phyloP scores from a whole-genome alignment of 2,329 filamentous ascomycete genomes.

The Calcarisporium arbuscula region DNA sequence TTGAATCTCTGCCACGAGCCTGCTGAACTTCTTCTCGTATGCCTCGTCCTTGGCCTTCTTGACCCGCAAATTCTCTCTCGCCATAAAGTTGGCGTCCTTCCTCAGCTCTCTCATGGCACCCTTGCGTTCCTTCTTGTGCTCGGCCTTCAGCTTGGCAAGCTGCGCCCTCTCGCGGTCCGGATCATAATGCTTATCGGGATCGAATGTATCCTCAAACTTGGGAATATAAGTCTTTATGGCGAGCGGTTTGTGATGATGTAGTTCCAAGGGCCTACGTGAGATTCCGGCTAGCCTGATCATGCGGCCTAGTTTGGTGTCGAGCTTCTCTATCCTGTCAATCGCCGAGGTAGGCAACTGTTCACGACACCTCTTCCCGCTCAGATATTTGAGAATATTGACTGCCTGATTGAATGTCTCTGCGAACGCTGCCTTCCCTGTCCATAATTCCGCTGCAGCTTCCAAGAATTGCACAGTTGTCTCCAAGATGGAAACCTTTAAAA shows the following conservation, averaged over 20 bases:
- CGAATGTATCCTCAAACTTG: constrained; percentile 94
- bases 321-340: constrained; percentile 32
- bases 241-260: constrained; percentile 83
- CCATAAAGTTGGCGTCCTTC: constrained; percentile 93
- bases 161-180: constrained; percentile 86
- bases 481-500: constrained; percentile 52
- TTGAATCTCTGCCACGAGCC: constrained; percentile 90
- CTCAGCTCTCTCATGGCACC: constrained; percentile 88
- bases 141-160: constrained; percentile 73
- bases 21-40: constrained; percentile 95
- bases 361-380: constrained; percentile 48
- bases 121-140: constrained; percentile 94
- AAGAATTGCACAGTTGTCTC: constrained; percentile 60
- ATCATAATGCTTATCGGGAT: constrained; percentile 95
- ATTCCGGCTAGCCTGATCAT: constrained; percentile 57
- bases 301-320: constrained; percentile 39
- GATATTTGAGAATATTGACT: constrained; percentile 50
- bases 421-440: constrained; percentile 69
- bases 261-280: constrained; percentile 69
- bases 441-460: constrained; percentile 62
- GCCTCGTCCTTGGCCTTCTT: constrained; percentile 91
- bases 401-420: constrained; percentile 69
- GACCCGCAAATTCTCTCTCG: constrained; percentile 78
- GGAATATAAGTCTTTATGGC: constrained; percentile 84
- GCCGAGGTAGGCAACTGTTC: constrained; percentile 42